These are phyloP conservation scores for Mycena latifolia DNA, from an alignment of 768 basidiomycete genomes.

Conservation along the genomic window DNA sequence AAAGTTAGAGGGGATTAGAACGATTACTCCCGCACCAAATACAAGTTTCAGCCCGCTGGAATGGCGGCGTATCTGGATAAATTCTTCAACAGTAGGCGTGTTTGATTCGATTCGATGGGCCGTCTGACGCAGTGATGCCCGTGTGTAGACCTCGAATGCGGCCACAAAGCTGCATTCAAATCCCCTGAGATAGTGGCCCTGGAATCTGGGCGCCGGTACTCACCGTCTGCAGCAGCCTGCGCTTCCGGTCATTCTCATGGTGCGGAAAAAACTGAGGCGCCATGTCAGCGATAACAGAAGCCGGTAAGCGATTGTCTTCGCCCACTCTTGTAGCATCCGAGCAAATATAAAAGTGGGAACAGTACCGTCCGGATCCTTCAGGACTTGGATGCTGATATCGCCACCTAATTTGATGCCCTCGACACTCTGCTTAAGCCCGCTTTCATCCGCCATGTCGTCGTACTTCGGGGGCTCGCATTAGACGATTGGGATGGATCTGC, in stretches of 20 bases:
- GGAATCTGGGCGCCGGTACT: background rate
- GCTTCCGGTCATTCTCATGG: background rate
- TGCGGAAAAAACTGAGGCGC: background rate
- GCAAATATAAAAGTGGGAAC: background rate
- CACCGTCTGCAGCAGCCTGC: background rate
- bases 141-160: background rate
- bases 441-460: background rate
- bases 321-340: background rate
- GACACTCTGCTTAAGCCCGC: background rate
- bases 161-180: background rate
- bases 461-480: background rate
- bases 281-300: background rate
- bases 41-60: background rate
- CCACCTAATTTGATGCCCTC: background rate
- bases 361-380: background rate
- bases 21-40: background rate
- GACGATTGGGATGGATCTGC: too few relatives aligned
- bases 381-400: background rate
- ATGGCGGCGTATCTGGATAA: background rate
- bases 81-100: background rate
- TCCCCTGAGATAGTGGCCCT: background rate
- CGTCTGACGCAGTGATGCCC: background rate
- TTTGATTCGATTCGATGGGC: background rate
- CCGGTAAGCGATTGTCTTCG: background rate
- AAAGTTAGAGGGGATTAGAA: background rate